Evolutionary conservation across 2,329 filamentous ascomycete genomes (phyloP), one percentile per base, ranked within the genome.

Genomic region (Sphaerostilbella broomeana): DNA sequence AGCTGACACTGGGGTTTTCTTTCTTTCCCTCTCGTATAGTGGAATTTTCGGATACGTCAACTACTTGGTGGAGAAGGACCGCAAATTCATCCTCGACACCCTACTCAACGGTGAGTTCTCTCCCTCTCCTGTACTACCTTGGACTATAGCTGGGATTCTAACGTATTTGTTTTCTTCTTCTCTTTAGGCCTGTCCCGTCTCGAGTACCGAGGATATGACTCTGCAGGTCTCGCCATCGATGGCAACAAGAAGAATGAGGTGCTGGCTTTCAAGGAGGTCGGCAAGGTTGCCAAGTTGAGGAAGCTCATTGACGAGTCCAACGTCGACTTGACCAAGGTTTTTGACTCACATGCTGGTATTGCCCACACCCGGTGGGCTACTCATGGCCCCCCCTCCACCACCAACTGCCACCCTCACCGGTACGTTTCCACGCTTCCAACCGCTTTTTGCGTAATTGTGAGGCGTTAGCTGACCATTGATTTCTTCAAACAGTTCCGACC

Each of bases 191-290:
- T 97, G 45, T 84, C 87, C 45, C 84, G 92, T 63, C 84, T 98
- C 57, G 92, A 98, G 70, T 98, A 98, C 74, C 86, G 92, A 67
- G 92, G 92, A 54, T 98, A 98, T 67, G 92, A 98, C 67, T 97
- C 92, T 49, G 90, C 92, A 47, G 92, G 92, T 72, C 76, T 98
- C 50, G 90, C 90, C 51, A 71, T 98, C 56, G 92, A 98, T 63
- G 92, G 92, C 48, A 86, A 98, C 76, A 97, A 95, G 81, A 95
- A 92, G 76, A 94, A 95, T 58, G 87, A 97, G 70, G 88, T 97
- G 52, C 79, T 86, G 51, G 89, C 92, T 48, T 97, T 88, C 79
- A 98, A 98, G 77, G 92, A 97, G 73, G 92, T 98, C 48, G 92
- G 92, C 74, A 98, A 98, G 80, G 92, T 98, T 47, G 87, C 83